Conservation (phyloP, 225 moss, liverwort and hornwort genomes). For the Climacium dendroides region DNA sequence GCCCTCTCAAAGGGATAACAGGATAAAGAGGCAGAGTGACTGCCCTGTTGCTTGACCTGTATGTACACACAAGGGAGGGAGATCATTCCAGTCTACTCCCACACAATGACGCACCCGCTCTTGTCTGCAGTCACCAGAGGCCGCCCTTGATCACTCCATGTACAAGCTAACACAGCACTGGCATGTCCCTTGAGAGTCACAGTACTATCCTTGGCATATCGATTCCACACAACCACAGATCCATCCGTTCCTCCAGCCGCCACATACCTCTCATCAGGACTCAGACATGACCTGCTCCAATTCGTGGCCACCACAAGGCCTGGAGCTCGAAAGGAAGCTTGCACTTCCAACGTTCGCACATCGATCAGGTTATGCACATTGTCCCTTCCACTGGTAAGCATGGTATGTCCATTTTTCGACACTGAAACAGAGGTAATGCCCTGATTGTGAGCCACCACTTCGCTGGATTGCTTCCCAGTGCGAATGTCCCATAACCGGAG, state of each 20-base stretch:
- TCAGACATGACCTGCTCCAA: constrained; percentile 76
- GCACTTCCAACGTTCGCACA: constrained; percentile 71
- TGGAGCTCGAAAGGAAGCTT: constrained; percentile 61
- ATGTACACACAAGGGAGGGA: not conserved
- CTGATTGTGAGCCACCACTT: constrained; percentile 77
- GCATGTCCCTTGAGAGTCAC: constrained; percentile 54
- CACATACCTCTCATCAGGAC: constrained; percentile 70
- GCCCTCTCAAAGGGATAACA: not conserved
- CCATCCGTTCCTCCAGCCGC: constrained; percentile 77
- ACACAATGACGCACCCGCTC: constrained; percentile 63
- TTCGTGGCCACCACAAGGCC: constrained; percentile 60
- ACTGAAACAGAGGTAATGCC: constrained; percentile 80
- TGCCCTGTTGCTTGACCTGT: not conserved
- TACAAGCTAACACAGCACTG: constrained; percentile 58
- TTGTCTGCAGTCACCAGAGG: constrained; percentile 77
- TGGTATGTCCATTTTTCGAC: constrained; percentile 52
- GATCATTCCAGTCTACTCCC: constrained; percentile 36
- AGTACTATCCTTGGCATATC: constrained; percentile 35
- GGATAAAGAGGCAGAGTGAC: not conserved
- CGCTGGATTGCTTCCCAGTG: constrained; percentile 70
- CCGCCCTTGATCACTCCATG: constrained; percentile 71
- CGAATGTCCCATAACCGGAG: constrained; percentile 80
- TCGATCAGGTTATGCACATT: constrained; percentile 79
- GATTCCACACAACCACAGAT: constrained; percentile 69
- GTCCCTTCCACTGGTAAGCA: constrained; percentile 76